Percentiles rank a stretch among this genome's conserved stretches.
Conservation (phyloP, 78 protist species). For the Dictyostelium discoideum region dicty_2.7 NC_007088.5:5112501-5113000, state of each 20-base stretch:
- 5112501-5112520: slow-evolving; percentile 78
- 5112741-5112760: slow-evolving; percentile 11
- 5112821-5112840: not conserved
- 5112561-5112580: slow-evolving; percentile 87
- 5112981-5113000: slow-evolving; percentile 8
- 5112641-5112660: slow-evolving; percentile 17
- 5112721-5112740: not conserved
- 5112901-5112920: slow-evolving; percentile 26
- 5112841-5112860: slow-evolving; percentile 47
- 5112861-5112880: slow-evolving; percentile 69
- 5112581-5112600: slow-evolving; percentile 66
- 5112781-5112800: slow-evolving; percentile 55
- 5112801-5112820: not conserved
- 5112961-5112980: slow-evolving; percentile 72
- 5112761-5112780: slow-evolving; percentile 48
- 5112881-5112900: slow-evolving; percentile 69
- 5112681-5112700: slow-evolving; percentile 66
- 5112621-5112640: slow-evolving; percentile 58
- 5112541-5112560: slow-evolving; percentile 47
- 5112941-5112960: not conserved
- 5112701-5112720: slow-evolving; percentile 42
- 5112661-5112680: slow-evolving; percentile 67
- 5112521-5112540: slow-evolving; percentile 43
- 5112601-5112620: slow-evolving; percentile 20
- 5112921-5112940: slow-evolving; percentile 2